These are phyloP conservation scores for Erysimum cheiranthoides DNA, from an alignment of 345 rosid species.

Conservation along the genomic window DNA sequence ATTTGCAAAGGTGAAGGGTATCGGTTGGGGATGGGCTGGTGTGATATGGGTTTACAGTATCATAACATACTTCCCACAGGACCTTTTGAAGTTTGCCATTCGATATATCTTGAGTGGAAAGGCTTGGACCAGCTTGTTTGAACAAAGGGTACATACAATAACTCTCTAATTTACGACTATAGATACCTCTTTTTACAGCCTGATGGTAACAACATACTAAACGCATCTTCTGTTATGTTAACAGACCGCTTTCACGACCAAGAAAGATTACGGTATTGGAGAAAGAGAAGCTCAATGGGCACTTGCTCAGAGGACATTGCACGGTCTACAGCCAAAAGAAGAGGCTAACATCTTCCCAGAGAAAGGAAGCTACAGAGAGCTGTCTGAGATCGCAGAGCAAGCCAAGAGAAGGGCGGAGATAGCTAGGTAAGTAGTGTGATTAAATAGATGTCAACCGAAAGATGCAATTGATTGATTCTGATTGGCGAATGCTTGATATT, in stretches of 20 bases:
- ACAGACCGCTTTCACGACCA: conserved; percentile 90
- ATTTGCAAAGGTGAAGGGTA: conserved; percentile 58
- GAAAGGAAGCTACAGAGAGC: conserved; percentile 74
- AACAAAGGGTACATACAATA: conserved; percentile 69
- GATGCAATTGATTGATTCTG: conserved; percentile 22
- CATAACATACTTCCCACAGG: conserved; percentile 79
- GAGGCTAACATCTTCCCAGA: conserved; percentile 57
- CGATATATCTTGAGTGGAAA: conserved; percentile 88
- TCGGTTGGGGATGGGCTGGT: conserved; percentile 78
- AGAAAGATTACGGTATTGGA: conserved; percentile 85
- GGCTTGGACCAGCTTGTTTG: conserved; percentile 82
- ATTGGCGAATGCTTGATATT: conserved; percentile 15
- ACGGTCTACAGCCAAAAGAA: conserved; percentile 85
- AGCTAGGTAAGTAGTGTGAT: conserved; percentile 65
- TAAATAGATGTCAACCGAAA: neutral
- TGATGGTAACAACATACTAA: conserved; percentile 18
- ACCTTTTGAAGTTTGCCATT: conserved; percentile 76
- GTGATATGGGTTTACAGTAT: conserved; percentile 87
- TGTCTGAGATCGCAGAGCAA: conserved; percentile 97
- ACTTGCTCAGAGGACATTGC: conserved; percentile 77
- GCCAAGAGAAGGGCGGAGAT: conserved; percentile 97
- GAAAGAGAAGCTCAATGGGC: conserved; percentile 99
- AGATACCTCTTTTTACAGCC: neutral
- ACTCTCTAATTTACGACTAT: neutral
- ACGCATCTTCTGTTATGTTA: conserved; percentile 19